Evolutionary conservation across 352 stramenopile species (phyloP), one percentile per base, ranked within the genome.

Genomic region (Pythium phragmiticola): DNA sequence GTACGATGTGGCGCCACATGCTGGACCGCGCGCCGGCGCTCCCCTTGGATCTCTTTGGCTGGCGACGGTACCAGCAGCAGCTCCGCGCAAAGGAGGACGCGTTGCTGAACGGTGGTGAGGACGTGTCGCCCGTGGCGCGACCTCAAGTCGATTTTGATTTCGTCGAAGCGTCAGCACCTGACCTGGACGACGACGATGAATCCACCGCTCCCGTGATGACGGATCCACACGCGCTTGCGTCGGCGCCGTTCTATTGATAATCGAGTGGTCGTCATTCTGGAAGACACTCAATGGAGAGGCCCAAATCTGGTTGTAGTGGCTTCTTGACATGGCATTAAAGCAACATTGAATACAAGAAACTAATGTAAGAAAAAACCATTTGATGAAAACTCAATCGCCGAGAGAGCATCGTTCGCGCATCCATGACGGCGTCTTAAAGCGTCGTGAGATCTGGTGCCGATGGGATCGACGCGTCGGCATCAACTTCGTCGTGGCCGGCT

Each of bases 41-140:
- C n/a, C n/a, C 33, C 0, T 28, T 65, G 6, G 59, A 65, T 54
- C 59, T 65, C 17, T 59, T 53, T 37, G 59, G 59, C 1, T 65
- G 59, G 59, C 59, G 59, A 3, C 49, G 49, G 17, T 65, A 47
- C 41, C 49, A 54, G 7, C 16, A 48, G 2, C 23, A 46, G n/a
- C 49, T 65, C 2, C 48, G 45, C 1, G n/a, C 5, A 4, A 65
- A 65, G 26, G 59, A 65, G n/a, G 11, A 45, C 4, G 59, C 58
- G 19, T 39, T 65, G 16, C 49, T 65, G 0, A 50, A 23, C 13
- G 59, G 59, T 4, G 50, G 26, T 2, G 48, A 30, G 2, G 49
- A 65, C 49, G 59, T 65, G 4, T 65, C 59, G 17, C 59, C 59
- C 2, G 49, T 65, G 3, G 21, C 39, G 19, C 48, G 42, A 13